Conservation (phyloP, 345 rosid genomes). For the Brassica juncea region DNA sequence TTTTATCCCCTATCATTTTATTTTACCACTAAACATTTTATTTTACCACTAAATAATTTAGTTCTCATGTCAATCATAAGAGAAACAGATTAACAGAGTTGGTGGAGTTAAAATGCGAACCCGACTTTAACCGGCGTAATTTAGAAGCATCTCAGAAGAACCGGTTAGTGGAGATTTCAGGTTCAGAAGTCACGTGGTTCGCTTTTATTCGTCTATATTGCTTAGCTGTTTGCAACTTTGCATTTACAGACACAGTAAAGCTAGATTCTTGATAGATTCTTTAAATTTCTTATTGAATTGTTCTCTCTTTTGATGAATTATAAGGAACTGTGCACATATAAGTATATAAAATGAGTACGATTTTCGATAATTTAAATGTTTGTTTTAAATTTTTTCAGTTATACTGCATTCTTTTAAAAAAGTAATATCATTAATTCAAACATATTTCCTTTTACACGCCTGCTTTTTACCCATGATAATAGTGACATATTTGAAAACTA, state of each 20-base stretch:
- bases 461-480: no score
- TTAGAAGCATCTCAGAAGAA: slow-evolving; percentile 10
- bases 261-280: slow-evolving; percentile 35
- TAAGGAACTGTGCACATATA: neutral
- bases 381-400: no score
- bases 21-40: neutral
- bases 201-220: slow-evolving; percentile 21
- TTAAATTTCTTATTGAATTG: neutral
- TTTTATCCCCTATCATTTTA: neutral
- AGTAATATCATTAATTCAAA: no score
- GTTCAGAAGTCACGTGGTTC: slow-evolving; percentile 20
- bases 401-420: no score
- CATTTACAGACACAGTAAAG: slow-evolving; percentile 27
- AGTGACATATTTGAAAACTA: no score
- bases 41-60: neutral
- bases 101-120: neutral
- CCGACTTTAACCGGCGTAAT: slow-evolving; percentile 9
- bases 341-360: neutral
- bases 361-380: neutral
- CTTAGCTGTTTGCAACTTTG: slow-evolving; percentile 34
- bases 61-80: neutral
- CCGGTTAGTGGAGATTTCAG: slow-evolving; percentile 8
- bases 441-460: no score
- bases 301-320: neutral
- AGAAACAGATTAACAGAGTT: no score